phyloP scores from a whole-genome alignment of 2,329 filamentous ascomycete species.

The Zymoseptoria tritici region DNA sequence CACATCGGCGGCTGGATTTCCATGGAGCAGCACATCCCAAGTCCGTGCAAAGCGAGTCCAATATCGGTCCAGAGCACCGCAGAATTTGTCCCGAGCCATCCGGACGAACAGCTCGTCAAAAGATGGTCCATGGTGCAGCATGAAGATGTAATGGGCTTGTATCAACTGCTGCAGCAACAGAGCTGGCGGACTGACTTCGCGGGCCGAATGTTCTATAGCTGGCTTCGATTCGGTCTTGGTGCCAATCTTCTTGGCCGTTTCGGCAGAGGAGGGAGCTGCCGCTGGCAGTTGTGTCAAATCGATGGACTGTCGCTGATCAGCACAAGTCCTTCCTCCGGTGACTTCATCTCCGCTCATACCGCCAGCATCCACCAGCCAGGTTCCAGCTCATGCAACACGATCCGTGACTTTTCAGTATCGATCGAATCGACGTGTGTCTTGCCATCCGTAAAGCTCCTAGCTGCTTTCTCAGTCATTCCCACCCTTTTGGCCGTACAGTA shows the following conservation, averaged over 20 bases:
- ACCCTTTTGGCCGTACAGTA: not conserved
- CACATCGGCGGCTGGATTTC: constrained; percentile 73
- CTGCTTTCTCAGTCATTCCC: constrained; percentile 22
- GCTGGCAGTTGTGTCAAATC: constrained; percentile 69
- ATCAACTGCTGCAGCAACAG: constrained; percentile 74
- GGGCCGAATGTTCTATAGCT: constrained; percentile 71
- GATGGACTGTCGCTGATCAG: constrained; percentile 53
- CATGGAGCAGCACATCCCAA: constrained; percentile 87
- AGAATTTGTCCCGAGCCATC: constrained; percentile 60
- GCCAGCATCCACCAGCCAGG: constrained; percentile 92
- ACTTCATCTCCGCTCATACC: constrained; percentile 45
- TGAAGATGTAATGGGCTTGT: constrained; percentile 74
- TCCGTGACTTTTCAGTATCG: constrained; percentile 81
- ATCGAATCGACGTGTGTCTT: constrained; percentile 66
- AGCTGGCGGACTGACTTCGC: constrained; percentile 77
- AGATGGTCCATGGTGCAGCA: constrained; percentile 76
- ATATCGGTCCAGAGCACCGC: constrained; percentile 65
- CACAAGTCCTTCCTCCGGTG: not conserved
- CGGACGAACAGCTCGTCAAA: constrained; percentile 63
- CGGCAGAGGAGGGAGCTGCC: constrained; percentile 28
- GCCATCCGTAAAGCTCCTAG: constrained; percentile 68
- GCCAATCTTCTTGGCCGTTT: constrained; percentile 18
- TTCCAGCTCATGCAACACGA: constrained; percentile 82
- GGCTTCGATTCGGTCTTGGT: constrained; percentile 24
- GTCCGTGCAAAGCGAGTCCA: constrained; percentile 62